Evolutionary conservation across 176 grass and related monocot genomes (phyloP), one percentile per base, ranked within the genome.

Genomic region (Urochloa ruziziensis): DNA sequence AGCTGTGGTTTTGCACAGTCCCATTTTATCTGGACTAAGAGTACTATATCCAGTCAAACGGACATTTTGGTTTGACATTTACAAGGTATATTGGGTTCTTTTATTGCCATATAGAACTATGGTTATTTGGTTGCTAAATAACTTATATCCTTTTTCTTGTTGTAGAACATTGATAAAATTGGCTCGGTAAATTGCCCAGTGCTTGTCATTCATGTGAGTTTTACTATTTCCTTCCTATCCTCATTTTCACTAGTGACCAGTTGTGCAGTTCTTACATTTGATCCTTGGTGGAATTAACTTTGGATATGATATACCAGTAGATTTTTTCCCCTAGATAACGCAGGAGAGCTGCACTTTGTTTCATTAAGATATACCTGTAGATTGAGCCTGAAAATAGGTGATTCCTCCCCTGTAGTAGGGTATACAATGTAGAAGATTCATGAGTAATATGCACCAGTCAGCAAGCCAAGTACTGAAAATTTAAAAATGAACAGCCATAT

Each of bases 41-140:
- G 94, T 97, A 63, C 82, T 97, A 28, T 97, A 94, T 92, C 94
- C 94, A 84, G 89, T 94, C 62, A 97, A 92, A 61, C 82, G 82
- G 13, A 78, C 94, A 15, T 97, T 74, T 80, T 97, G 94, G 94
- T 97, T 97, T n/a, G 94, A 97, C 79, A 97, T 97, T 82, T 97
- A 94, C 82, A 97, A 97, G 94, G 94, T 97, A 86, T 80, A 69
- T 70, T 80, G 36, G 32, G 63, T 80, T 75, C 17, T 8, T 56
- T 48, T 73, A 7, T n/a, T 54, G 66, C 34, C 11, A n/a, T n/a
- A n/a, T 39, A 14, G 53, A 74, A 36, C 62, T 71, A 11, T 83
- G 17, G 27, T 49, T 19, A 30, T 17, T 7, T 62, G 17, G 47
- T 30, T 84, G 51, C 19, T 36, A 37, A 86, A 25, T 78, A 66